These are phyloP conservation scores for Heterobasidion parviporum DNA, from an alignment of 1,284 basidiomycete species.

Conservation along the genomic window DNA sequence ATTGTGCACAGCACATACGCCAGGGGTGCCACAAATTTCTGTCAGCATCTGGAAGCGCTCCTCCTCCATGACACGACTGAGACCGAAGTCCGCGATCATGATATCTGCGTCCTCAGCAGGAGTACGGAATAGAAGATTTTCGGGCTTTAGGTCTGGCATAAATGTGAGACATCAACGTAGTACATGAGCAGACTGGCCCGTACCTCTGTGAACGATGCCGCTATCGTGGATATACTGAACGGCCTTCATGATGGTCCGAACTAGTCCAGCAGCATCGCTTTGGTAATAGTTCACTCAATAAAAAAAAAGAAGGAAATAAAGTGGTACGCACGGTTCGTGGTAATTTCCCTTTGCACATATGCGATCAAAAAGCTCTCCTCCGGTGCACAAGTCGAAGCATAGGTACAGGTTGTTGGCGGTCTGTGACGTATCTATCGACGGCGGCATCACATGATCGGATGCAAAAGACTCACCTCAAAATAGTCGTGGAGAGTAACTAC, in stretches of 20 bases:
- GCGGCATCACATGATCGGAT: not conserved
- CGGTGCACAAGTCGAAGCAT: slow-evolving; percentile 94
- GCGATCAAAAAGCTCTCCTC: slow-evolving; percentile 96
- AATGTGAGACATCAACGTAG: not conserved
- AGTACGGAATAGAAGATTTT: slow-evolving; percentile 93
- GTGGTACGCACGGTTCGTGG: slow-evolving; percentile 71
- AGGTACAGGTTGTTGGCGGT: slow-evolving; percentile 94
- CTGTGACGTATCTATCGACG: slow-evolving; percentile 24
- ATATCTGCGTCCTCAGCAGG: slow-evolving; percentile 89
- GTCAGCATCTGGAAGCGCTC: slow-evolving; percentile 85
- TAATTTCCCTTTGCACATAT: slow-evolving; percentile 98
- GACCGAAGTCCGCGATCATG: slow-evolving; percentile 96
- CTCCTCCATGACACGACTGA: slow-evolving; percentile 85
- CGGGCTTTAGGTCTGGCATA: slow-evolving; percentile 82
- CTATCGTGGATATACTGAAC: slow-evolving; percentile 90
- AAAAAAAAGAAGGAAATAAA: not conserved
- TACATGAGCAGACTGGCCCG: slow-evolving; percentile 12
- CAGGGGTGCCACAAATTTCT: slow-evolving; percentile 92
- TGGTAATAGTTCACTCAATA: slow-evolving; percentile 1
- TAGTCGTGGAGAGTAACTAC: slow-evolving; percentile 94
- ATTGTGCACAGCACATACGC: slow-evolving; percentile 31
- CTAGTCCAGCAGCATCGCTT: slow-evolving; percentile 86
- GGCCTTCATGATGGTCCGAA: slow-evolving; percentile 81
- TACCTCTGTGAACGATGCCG: slow-evolving; percentile 94
- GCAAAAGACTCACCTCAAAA: slow-evolving; percentile 65